phyloP scores from a whole-genome alignment of 495 filamentous ascomycete genomes.

The Trichodelitschia bisporula region DNA sequence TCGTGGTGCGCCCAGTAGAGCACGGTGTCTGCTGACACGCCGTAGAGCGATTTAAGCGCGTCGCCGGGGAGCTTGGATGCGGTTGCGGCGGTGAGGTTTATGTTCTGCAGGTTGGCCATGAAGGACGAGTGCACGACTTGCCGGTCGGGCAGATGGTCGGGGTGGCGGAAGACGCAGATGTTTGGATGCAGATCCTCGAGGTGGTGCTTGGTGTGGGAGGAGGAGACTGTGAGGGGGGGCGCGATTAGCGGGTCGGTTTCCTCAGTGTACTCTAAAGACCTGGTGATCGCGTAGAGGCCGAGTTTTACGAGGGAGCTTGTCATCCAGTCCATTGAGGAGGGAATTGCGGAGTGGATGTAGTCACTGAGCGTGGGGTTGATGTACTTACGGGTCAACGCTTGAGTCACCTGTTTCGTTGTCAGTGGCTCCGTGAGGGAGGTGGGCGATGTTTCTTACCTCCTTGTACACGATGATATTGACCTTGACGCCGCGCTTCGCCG shows the following conservation, averaged over 20 bases:
- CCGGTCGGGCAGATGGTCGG: conserved; percentile 63
- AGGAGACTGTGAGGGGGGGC: conserved; percentile 37
- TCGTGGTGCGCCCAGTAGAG: conserved; percentile 95
- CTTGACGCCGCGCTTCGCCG: conserved; percentile 67
- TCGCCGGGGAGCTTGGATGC: conserved; percentile 36
- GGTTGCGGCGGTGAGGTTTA: conserved; percentile 25
- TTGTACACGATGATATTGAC: conserved; percentile 92
- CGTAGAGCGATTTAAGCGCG: conserved; percentile 52
- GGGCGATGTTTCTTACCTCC: conserved; percentile 22
- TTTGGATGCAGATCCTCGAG: conserved; percentile 63
- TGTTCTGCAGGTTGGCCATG: conserved; percentile 23
- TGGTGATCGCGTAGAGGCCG: conserved; percentile 19
- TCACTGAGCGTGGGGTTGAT: conserved; percentile 18
- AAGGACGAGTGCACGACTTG: conserved; percentile 28
- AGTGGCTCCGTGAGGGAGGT: not conserved
- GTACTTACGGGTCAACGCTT: conserved; percentile 61
- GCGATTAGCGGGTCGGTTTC: conserved; percentile 19
- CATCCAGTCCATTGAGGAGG: conserved; percentile 14
- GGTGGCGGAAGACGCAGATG: conserved; percentile 78
- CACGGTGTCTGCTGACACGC: conserved; percentile 52
- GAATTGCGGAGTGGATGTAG: conserved; percentile 20
- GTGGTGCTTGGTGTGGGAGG: conserved; percentile 61
- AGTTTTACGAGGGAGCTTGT: conserved; percentile 12
- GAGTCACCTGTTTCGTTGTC: conserved; percentile 24
- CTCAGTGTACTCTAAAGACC: conserved; percentile 20